Percentiles rank a stretch among this genome's conserved stretches.
phyloP scores from a whole-genome alignment of 805 yeast genomes.

The Candida tibetensis region DNA sequence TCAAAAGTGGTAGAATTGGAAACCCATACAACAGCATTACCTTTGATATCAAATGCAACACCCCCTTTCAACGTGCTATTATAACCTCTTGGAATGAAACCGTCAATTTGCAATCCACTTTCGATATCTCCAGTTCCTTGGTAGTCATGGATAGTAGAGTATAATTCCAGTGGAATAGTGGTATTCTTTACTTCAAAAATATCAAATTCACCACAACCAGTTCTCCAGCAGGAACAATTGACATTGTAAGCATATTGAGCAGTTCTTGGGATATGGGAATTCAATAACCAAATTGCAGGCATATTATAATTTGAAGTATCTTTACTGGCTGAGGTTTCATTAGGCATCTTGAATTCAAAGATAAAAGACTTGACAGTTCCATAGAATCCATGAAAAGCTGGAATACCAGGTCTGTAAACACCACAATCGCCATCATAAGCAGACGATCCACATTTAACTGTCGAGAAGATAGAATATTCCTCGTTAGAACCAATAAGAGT shows the following conservation, averaged over 20 bases:
- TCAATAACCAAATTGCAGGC: constrained; percentile 78
- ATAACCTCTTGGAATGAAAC: constrained; percentile 56
- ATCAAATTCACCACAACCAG: constrained; percentile 80
- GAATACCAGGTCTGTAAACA: constrained; percentile 69
- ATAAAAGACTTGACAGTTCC: constrained; percentile 70
- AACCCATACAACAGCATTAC: constrained; percentile 59
- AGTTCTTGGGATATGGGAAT: constrained; percentile 72
- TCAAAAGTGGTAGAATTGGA: constrained; percentile 53
- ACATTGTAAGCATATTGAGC: constrained; percentile 61
- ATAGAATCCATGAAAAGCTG: constrained; percentile 69
- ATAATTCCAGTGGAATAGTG: constrained; percentile 54
- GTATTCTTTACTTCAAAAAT: constrained; percentile 70
- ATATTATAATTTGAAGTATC: constrained; percentile 45
- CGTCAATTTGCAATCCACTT: constrained; percentile 56
- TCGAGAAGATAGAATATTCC: constrained; percentile 61
- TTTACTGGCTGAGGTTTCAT: constrained; percentile 39
- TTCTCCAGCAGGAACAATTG: constrained; percentile 72
- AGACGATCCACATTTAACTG: constrained; percentile 53
- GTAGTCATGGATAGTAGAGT: constrained; percentile 70
- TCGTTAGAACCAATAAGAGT: constrained; percentile 53
- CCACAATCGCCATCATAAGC: constrained; percentile 64
- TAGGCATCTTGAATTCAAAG: constrained; percentile 68
- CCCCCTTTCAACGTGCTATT: constrained; percentile 60
- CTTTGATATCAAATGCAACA: constrained; percentile 62
- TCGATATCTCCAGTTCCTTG: constrained; percentile 67